These are phyloP conservation scores for Polyporus arcularius DNA, from an alignment of 768 basidiomycete genomes.

Conservation along the genomic window DNA sequence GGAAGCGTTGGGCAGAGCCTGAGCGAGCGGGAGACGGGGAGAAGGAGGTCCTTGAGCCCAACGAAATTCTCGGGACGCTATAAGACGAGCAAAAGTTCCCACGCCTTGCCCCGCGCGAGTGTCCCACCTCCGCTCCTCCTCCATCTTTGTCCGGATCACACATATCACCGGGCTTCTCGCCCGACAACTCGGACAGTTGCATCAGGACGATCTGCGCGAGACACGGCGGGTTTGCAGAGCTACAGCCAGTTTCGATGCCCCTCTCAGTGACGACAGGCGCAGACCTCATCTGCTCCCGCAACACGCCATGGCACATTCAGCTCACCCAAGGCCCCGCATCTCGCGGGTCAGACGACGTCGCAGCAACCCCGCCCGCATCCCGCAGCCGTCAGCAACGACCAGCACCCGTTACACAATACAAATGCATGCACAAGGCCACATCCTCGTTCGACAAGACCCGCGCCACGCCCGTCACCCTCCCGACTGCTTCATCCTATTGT, in stretches of 20 bases:
- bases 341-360: not conserved
- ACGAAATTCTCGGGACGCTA: constrained; percentile 16
- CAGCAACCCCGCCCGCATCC: not conserved
- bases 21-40: constrained; percentile 4
- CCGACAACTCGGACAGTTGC: not conserved
- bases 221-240: too few relatives aligned
- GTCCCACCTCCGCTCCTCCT: too few relatives aligned
- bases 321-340: not conserved
- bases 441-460: not conserved
- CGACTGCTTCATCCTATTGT: not conserved
- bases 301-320: not conserved
- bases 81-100: constrained; percentile 11
- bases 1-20: not conserved
- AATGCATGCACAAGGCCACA: not conserved
- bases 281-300: not conserved
- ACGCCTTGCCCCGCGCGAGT: constrained; percentile 1
- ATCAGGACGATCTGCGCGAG: too few relatives aligned
- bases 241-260: too few relatives aligned
- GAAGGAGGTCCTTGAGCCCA: constrained; percentile 8
- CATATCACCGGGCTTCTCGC: not conserved
- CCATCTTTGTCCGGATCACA: not conserved
- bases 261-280: not conserved
- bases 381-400: too few relatives aligned
- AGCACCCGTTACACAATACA: too few relatives aligned
- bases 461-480: not conserved